Conservation (phyloP, 805 yeast species). For the Kuraishia capsulata region DNA sequence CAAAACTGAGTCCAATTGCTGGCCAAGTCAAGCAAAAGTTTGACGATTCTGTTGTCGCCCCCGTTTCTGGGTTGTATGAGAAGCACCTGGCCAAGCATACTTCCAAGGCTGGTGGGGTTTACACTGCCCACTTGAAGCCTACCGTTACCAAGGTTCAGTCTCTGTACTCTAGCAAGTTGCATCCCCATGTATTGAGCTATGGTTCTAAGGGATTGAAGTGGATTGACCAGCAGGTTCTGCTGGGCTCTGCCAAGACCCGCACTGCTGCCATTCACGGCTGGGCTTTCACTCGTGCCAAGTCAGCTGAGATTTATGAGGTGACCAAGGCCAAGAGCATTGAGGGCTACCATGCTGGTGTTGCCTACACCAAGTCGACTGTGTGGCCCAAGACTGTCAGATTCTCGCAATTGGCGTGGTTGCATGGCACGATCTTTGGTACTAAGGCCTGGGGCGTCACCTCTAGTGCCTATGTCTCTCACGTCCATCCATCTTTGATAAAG, state of each 20-base stretch:
- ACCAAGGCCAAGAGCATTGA: not conserved
- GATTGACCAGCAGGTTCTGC: not conserved
- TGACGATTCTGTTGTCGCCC: not conserved
- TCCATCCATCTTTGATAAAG: not conserved
- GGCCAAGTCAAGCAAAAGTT: no score
- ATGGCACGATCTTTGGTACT: not conserved
- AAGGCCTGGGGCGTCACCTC: not conserved
- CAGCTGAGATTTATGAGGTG: not conserved
- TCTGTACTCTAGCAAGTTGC: not conserved
- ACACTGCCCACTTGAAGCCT: not conserved
- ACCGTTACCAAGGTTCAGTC: not conserved
- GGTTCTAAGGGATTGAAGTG: not conserved
- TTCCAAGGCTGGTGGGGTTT: not conserved
- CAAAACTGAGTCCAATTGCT: not conserved
- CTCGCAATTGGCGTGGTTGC: not conserved
- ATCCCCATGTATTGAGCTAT: not conserved
- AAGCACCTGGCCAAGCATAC: not conserved
- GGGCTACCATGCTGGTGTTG: not conserved
- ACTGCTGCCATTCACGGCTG: not conserved
- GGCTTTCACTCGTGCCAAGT: not conserved
- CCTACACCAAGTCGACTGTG: not conserved
- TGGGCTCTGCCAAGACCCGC: not conserved
- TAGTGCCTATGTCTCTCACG: not conserved
- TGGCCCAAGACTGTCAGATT: not conserved
- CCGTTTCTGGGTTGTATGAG: not conserved